A percentile compares a stretch with the other conserved stretches of the same genome.
These are phyloP conservation scores for Takashimella tepidaria DNA, from an alignment of 1,284 basidiomycete genomes.

Conservation along the genomic window DNA sequence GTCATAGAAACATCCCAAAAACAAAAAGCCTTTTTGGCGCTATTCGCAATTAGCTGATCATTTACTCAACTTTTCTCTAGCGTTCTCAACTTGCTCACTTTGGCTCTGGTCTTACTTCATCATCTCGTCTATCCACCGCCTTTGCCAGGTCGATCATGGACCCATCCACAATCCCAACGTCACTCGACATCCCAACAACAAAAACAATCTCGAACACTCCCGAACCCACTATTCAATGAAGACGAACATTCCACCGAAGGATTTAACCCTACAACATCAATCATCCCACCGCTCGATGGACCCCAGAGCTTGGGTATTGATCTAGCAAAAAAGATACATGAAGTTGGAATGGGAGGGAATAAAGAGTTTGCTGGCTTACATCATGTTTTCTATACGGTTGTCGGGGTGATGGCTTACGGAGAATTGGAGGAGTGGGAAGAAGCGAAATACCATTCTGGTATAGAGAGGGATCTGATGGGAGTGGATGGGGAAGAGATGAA, in stretches of 20 bases:
- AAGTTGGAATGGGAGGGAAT: slow-evolving; percentile 8
- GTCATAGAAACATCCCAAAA: too few species aligned
- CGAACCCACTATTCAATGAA: too few species aligned
- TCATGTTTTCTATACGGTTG: slow-evolving; percentile 68
- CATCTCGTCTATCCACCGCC: slow-evolving; percentile 38
- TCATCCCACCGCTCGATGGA: background rate
- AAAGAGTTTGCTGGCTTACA: slow-evolving; percentile 59
- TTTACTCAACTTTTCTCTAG: slow-evolving; percentile 22
- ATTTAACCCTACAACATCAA: too few species aligned
- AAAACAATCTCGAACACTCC: background rate
- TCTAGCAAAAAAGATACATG: slow-evolving; percentile 21
- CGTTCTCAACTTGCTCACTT: slow-evolving; percentile 25
- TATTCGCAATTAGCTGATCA: too few species aligned
- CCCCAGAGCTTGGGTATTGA: slow-evolving; percentile 28
- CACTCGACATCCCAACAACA: background rate
- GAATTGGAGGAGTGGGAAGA: slow-evolving; percentile 50
- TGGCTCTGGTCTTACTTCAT: slow-evolving; percentile 32
- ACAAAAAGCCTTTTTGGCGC: too few species aligned
- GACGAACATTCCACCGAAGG: too few species aligned
- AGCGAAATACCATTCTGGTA: background rate
- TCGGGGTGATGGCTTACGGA: slow-evolving; percentile 68
- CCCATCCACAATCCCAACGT: background rate
- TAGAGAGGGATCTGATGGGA: slow-evolving; percentile 2
- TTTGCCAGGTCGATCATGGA: background rate
- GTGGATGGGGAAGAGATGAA: slow-evolving; percentile 53